Evolutionary conservation across 257 asterid genomes (phyloP), one percentile per base, ranked within the genome.

Genomic region (Capsicum pubescens): DNA sequence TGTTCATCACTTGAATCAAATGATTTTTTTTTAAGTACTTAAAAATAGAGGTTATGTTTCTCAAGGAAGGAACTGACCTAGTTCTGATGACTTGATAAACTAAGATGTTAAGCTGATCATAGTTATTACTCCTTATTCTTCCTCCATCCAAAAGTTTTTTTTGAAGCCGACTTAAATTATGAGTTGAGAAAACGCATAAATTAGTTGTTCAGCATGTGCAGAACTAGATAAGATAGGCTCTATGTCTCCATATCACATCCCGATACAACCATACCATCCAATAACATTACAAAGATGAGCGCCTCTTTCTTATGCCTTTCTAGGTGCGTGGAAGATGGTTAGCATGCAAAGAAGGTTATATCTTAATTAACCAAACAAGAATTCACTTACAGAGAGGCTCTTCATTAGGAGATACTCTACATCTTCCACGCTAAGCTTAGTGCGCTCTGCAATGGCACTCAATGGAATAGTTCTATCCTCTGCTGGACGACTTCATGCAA

Each of bases 401-500:
- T 94, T 94, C 98, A 94, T 97, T 42, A 97, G 95, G 84, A 95
- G 98, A 90, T 92, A 87, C 89, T 94, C 99, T 86, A 94, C 98
- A 70, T 95, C 96, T 89, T 97, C 99, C 32, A 97, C 91, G 5
- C 94, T 87, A 42, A 95, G 97, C 85, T 88, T 97, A 67, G 99
- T 97, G 79, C 97, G 91, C 84, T 93, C 97, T 66, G 98, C 97
- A 48, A 97, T 93, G 82, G 91, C 83, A 72, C 91, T 86, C 83
- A 97, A 70, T 3, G 99, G 99, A 66, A 97, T 97, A 55, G 99
- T 97, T 87, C 99, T 93, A 70, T 93, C 99, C 80, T 93, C 99
- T 11, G 99, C 87, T 46, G 98, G 90, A 19, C 97, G 98, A 86
- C 99, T 97, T 93, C 91, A 92, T 71, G 87, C 35, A 81, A 83